Evolutionary conservation across 768 basidiomycete species (phyloP).

Genomic region (Termitomyces sp.): DNA sequence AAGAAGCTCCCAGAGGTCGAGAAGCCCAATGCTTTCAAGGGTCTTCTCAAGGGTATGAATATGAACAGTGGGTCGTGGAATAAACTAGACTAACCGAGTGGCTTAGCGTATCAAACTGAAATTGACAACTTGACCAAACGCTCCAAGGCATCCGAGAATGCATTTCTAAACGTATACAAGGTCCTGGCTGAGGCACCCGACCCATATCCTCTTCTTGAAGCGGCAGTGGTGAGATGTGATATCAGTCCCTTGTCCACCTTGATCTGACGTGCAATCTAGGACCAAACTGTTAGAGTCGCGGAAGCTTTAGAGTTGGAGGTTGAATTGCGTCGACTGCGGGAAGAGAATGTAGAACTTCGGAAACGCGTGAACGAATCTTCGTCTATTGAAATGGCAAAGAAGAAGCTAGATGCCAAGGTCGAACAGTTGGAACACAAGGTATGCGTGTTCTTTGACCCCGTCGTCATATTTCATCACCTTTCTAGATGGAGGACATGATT

Average conservation of each 20-base stretch:
- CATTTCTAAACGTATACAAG: conserved; percentile 96
- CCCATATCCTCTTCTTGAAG: conserved; percentile 94
- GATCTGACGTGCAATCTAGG: conserved; percentile 36
- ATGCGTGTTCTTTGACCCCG: conserved; percentile 7
- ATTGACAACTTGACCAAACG: conserved; percentile 94
- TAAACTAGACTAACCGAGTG: neutral
- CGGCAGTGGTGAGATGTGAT: conserved; percentile 61
- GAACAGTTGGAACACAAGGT: conserved; percentile 86
- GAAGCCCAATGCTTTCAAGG: conserved; percentile 85
- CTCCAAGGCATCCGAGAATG: conserved; percentile 88
- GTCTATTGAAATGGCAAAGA: conserved; percentile 62
- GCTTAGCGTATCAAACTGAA: conserved; percentile 87
- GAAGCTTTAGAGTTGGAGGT: conserved; percentile 74
- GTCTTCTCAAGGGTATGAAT: conserved; percentile 73
- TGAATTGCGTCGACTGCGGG: conserved; percentile 67
- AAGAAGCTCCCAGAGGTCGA: conserved; percentile 91
- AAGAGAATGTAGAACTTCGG: conserved; percentile 81
- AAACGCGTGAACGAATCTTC: conserved; percentile 62
- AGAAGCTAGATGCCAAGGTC: conserved; percentile 65
- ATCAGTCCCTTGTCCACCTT: neutral
- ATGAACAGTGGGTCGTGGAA: neutral
- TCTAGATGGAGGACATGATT: conserved; percentile 93
- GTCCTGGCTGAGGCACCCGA: conserved; percentile 95
- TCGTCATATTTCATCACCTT: neutral
- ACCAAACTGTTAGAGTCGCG: conserved; percentile 87